A percentile compares a stretch with the other conserved stretches of the same genome.
Evolutionary conservation across 176 grass and related monocot species (phyloP).

Genomic region (Zoysia pacifica): DNA sequence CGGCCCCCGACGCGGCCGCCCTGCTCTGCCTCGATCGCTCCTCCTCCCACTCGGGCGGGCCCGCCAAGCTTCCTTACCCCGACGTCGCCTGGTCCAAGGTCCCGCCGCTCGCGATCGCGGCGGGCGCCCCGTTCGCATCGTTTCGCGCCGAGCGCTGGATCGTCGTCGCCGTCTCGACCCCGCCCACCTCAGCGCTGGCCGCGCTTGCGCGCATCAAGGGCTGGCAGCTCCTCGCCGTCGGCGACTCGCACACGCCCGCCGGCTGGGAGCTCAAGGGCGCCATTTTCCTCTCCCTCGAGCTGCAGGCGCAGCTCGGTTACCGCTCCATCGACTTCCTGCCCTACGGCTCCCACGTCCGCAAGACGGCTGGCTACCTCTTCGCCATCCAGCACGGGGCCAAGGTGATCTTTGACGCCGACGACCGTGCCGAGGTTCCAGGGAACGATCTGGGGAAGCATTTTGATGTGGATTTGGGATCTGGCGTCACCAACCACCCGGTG

Average conservation of each 20-base stretch:
- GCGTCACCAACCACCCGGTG: conserved; percentile 63
- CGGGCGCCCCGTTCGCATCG: conserved; percentile 48
- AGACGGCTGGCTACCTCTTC: conserved; percentile 88
- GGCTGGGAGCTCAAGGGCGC: conserved; percentile 93
- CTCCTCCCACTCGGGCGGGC: conserved; percentile 7
- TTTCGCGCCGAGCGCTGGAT: conserved; percentile 95
- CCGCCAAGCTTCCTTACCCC: conserved; percentile 64
- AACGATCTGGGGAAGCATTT: conserved; percentile 81
- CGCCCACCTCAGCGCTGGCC: conserved; percentile 64
- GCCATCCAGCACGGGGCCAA: conserved; percentile 95
- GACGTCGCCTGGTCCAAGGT: conserved; percentile 67
- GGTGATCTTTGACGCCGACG: conserved; percentile 90
- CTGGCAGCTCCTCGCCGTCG: conserved; percentile 92
- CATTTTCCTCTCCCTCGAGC: conserved; percentile 92
- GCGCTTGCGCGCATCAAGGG: conserved; percentile 73
- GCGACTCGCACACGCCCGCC: conserved; percentile 76
- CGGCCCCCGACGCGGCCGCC: conserved; percentile 67
- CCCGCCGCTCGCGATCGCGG: conserved; percentile 48
- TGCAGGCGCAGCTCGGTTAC: conserved; percentile 87
- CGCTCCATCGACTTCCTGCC: conserved; percentile 92
- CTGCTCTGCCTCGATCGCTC: conserved; percentile 80
- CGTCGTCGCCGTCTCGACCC: conserved; percentile 76
- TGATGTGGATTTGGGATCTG: conserved; percentile 75
- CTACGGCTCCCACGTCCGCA: conserved; percentile 85
- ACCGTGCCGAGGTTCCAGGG: conserved; percentile 81